Evolutionary conservation across 345 rosid species (phyloP), one percentile per base, ranked within the genome.

Genomic region (Citrus glauca): DNA sequence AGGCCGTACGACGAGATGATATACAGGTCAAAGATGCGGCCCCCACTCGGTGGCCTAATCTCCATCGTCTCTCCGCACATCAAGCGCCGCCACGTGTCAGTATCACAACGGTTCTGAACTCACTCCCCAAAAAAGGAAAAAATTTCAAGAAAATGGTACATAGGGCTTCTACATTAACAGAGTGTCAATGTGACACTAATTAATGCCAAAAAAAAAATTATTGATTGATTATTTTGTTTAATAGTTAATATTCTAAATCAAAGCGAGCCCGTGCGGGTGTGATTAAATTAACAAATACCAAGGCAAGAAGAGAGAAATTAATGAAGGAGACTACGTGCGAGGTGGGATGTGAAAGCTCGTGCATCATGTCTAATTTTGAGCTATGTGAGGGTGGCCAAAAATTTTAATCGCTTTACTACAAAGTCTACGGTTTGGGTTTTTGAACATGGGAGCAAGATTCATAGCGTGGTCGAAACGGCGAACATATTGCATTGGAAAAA

Each of bases 1-100:
- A 85, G 90, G 85, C 98, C 98, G 73, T 96, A 96, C 80, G 97
- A 94, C 68, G 99, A 96, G 93, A 91, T 89, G 90, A 81, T 92
- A 19, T 96, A 96, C 65, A 86, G 95, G 88, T 91, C 98, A 53
- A 94, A 89, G 89, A 88, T 96, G 88, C 78, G 91, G 84, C 94
- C 97, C 42, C 98, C 98, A 71, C 88, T 89, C 0, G 97, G 97
- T 8, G 98, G 99, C n/a, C 88, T 96, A 22, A 87, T 91, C 66
- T 96, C 98, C 38, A 90, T 91, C n/a, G 93, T 94, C 73, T 86
- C 97, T 5, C 90, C 98, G 0, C 87, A 91, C 17, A 61, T 85
- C 73, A 91, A 70, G 77, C 90, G 91, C 66, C 95, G 93, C 81
- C 95, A 92, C 90, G 77, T 90, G 89, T 94, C 98, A 0, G 87